Evolutionary conservation across 139 green algal genomes (phyloP).

Genomic region (Chara braunii): DNA sequence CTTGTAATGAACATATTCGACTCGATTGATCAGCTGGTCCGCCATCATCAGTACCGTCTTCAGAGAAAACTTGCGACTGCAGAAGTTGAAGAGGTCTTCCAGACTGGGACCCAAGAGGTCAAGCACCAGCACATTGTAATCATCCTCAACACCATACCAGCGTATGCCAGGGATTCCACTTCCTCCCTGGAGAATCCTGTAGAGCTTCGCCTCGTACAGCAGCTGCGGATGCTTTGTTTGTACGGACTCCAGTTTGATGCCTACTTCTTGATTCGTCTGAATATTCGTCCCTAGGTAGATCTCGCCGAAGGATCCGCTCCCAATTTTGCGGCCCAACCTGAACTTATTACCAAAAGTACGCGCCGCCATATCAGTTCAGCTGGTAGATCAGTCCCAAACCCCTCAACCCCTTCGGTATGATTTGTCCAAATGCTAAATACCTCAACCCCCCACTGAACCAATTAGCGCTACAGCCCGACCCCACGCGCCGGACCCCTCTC

Average conservation of each 20-base stretch:
- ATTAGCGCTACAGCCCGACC: too few species aligned
- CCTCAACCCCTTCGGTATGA: too few species aligned
- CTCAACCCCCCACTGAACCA: too few species aligned
- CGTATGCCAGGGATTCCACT: slow-evolving; percentile 84
- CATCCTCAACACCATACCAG: slow-evolving; percentile 94
- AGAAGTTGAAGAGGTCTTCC: slow-evolving; percentile 99
- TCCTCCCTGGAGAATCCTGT: slow-evolving; percentile 56
- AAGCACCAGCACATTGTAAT: slow-evolving; percentile 99
- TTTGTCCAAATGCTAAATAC: too few species aligned
- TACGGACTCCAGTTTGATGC: slow-evolving; percentile 81
- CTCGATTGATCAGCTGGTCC: slow-evolving; percentile 78
- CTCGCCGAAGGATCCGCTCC: slow-evolving; percentile 53
- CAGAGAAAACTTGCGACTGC: slow-evolving; percentile 87
- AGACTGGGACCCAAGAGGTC: slow-evolving; percentile 88
- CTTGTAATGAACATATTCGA: slow-evolving; percentile 93
- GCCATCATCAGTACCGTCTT: slow-evolving; percentile 98
- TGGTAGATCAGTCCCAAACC: too few species aligned
- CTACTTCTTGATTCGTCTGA: slow-evolving; percentile 90
- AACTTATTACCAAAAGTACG: slow-evolving; percentile 56
- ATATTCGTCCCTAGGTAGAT: slow-evolving; percentile 74
- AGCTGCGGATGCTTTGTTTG: slow-evolving; percentile 56
- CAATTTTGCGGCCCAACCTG: slow-evolving; percentile 50
- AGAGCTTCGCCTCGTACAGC: slow-evolving; percentile 55
- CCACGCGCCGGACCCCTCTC: too few species aligned
- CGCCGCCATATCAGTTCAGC: slow-evolving; percentile 50